phyloP scores from a whole-genome alignment of 768 basidiomycete genomes.

The Panaeolus papilionaceus region DNA sequence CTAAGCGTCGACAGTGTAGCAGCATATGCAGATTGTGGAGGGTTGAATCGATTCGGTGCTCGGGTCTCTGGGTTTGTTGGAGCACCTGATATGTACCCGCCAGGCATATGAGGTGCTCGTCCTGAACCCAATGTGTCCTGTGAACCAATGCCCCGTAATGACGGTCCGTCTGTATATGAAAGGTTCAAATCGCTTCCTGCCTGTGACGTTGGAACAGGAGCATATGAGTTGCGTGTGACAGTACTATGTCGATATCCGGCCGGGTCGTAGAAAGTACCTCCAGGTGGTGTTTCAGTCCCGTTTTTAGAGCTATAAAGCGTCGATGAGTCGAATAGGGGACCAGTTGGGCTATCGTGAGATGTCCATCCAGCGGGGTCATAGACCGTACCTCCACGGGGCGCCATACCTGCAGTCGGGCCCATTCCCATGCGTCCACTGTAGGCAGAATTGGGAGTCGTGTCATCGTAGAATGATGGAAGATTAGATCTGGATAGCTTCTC shows the following conservation, averaged over 20 bases:
- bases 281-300: background rate
- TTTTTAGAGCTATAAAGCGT: background rate
- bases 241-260: background rate
- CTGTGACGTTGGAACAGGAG: background rate
- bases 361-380: conserved; percentile 9
- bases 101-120: background rate
- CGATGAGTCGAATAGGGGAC: background rate
- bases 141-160: background rate
- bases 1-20: background rate
- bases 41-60: conserved; percentile 7
- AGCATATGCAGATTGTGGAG: conserved; percentile 2
- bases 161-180: conserved; percentile 7
- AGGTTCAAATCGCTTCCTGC: background rate
- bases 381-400: background rate
- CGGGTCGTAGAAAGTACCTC: background rate
- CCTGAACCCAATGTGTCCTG: background rate
- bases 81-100: background rate
- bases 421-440: background rate
- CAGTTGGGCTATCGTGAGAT: conserved; percentile 1
- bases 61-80: background rate
- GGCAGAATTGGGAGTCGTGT: background rate
- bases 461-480: background rate
- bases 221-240: background rate
- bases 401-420: background rate
- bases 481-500: background rate